phyloP scores from a whole-genome alignment of 2,329 filamentous ascomycete genomes.

The Microcera coccophila region DNA sequence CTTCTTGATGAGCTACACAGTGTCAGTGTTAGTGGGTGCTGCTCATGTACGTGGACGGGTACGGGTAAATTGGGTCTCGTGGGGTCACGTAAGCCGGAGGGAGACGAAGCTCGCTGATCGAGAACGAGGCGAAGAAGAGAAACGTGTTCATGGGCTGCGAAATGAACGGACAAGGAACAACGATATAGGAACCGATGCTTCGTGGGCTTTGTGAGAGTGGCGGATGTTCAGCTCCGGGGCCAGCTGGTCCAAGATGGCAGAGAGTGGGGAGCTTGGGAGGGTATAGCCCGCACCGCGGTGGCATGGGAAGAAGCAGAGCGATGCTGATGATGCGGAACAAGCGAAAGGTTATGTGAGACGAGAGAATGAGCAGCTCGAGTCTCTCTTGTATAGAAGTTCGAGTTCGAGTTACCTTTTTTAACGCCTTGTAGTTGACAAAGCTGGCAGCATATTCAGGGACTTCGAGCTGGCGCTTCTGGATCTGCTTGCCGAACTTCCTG shows the following conservation, averaged over 20 bases:
- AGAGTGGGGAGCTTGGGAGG: not conserved
- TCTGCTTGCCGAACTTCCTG: constrained; percentile 99
- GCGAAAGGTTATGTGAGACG: constrained; percentile 13
- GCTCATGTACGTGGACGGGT: too few species aligned
- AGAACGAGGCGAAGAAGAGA: constrained; percentile 16
- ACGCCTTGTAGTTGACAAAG: constrained; percentile 98
- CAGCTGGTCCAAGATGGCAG: not conserved
- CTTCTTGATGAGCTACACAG: constrained; percentile 87
- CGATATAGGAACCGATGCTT: too few species aligned
- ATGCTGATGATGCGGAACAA: not conserved
- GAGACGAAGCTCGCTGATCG: constrained; percentile 2
- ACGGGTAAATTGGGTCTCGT: constrained; percentile 5
- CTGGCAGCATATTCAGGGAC: constrained; percentile 98
- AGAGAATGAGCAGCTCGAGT: constrained; percentile 12
- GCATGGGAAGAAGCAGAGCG: not conserved
- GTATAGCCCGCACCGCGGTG: not conserved
- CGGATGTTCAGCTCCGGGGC: not conserved
- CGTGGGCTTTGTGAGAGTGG: too few species aligned
- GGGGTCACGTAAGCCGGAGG: constrained; percentile 9
- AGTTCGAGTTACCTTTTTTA: constrained; percentile 97
- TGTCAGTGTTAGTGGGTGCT: constrained; percentile 21
- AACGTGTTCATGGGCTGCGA: constrained; percentile 18
- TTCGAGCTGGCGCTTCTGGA: constrained; percentile 97
- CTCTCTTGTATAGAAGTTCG: too few species aligned
- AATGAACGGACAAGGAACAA: constrained; percentile 14